These are phyloP conservation scores for Coemansia sp. DNA, from an alignment of 192 early-diverging fungal species.

Conservation along the genomic window DNA sequence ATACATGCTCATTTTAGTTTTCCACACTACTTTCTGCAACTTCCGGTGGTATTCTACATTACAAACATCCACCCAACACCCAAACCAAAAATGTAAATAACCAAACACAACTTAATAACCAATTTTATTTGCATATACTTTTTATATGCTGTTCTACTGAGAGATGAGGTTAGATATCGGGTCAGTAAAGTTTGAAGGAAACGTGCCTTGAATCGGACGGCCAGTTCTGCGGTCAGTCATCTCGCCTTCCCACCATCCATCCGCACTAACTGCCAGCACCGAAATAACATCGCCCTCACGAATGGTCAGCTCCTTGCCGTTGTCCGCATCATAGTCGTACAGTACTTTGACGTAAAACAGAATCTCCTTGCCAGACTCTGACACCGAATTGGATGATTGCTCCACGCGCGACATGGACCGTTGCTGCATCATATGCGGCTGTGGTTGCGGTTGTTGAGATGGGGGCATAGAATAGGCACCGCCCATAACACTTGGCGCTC, in stretches of 20 bases:
- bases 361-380: conserved; percentile 41
- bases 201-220: conserved; percentile 38
- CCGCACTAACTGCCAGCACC: conserved; percentile 45
- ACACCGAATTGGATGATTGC: conserved; percentile 3
- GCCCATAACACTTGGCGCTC: conserved; percentile 44
- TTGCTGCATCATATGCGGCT: conserved; percentile 11
- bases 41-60: too few relatives aligned
- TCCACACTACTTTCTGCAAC: too few relatives aligned
- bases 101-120: too few relatives aligned
- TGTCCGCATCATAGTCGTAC: conserved; percentile 57
- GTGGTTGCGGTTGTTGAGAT: conserved; percentile 17
- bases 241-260: conserved; percentile 58
- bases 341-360: conserved; percentile 54
- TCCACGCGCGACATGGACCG: conserved; percentile 15
- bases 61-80: too few relatives aligned
- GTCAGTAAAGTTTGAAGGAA: conserved; percentile 56
- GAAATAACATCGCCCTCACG: conserved; percentile 51
- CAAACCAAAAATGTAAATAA: too few relatives aligned
- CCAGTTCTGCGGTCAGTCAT: conserved; percentile 45
- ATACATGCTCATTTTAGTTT: too few relatives aligned
- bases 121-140: too few relatives aligned
- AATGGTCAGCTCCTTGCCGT: conserved; percentile 49
- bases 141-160: background rate
- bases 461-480: conserved; percentile 3
- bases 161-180: conserved; percentile 34